A percentile compares a stretch with the other conserved stretches of the same genome.
Conservation (phyloP, 805 yeast genomes). For the Yueomyces sinensis region DNA sequence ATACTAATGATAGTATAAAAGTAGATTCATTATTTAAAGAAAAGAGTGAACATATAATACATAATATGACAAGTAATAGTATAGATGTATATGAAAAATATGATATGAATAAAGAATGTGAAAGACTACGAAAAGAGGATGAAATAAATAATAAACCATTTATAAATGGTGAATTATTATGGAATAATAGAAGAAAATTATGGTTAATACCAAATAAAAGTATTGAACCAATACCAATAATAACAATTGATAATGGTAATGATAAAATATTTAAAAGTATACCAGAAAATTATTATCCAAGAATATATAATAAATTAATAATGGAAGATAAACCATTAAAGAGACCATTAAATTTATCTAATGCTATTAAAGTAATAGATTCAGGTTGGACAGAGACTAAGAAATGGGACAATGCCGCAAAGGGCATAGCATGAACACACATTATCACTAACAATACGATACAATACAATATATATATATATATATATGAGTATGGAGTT, state of each 20-base stretch:
- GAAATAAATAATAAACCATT: constrained; percentile 27
- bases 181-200: constrained; percentile 54
- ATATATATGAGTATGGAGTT: too few relatives aligned
- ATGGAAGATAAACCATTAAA: constrained; percentile 56
- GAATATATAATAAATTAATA: constrained; percentile 57
- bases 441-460: too few relatives aligned
- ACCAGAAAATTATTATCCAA: constrained; percentile 38
- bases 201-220: constrained; percentile 36
- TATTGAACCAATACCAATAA: constrained; percentile 1
- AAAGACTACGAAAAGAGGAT: constrained; percentile 13
- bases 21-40: neutral
- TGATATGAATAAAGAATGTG: constrained; percentile 23
- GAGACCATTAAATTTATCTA: constrained; percentile 59
- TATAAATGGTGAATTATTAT: constrained; percentile 42
- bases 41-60: neutral
- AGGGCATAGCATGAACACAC: too few relatives aligned
- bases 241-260: constrained; percentile 8
- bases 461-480: too few relatives aligned
- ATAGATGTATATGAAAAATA: constrained; percentile 14
- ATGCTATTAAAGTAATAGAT: constrained; percentile 56
- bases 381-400: constrained; percentile 78
- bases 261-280: constrained; percentile 21
- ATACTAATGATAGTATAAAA: neutral
- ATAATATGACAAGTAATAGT: neutral
- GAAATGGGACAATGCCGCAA: constrained; percentile 49